Conservation (phyloP, 1,284 basidiomycete species). For the Schizophyllum amplum region DNA sequence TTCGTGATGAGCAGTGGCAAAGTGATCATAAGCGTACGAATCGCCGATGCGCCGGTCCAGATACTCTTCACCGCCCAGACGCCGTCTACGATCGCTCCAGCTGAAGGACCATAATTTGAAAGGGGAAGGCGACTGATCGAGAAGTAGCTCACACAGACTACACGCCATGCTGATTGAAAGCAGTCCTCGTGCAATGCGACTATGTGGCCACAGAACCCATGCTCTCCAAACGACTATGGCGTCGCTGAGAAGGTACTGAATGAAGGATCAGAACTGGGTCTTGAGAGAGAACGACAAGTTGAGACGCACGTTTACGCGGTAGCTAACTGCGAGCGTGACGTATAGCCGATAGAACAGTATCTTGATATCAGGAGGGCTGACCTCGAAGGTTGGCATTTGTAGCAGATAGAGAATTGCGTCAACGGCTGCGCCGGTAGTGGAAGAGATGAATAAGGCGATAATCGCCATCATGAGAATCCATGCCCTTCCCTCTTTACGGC, state of each 20-base stretch:
- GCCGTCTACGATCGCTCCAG: background rate
- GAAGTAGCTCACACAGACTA: background rate
- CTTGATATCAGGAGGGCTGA: background rate
- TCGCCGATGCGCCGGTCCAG: background rate
- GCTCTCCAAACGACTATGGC: background rate
- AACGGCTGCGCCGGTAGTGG: background rate
- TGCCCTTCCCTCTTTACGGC: background rate
- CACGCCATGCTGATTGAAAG: background rate
- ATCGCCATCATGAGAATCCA: background rate
- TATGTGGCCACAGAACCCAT: constrained; percentile 1
- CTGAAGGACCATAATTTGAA: background rate
- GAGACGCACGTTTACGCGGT: background rate
- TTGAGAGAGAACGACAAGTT: background rate
- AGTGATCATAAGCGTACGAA: background rate
- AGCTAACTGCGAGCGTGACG: background rate
- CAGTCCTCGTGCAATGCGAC: background rate
- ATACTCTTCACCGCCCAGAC: background rate
- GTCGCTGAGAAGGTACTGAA: background rate
- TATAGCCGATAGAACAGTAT: background rate
- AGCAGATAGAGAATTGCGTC: background rate
- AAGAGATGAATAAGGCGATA: background rate
- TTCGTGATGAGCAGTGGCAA: too few relatives aligned
- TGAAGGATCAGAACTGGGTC: background rate
- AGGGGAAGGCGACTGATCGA: background rate
- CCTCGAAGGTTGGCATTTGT: background rate